Evolutionary conservation across 345 rosid genomes (phyloP).

Genomic region (Erodium maritimum): DNA sequence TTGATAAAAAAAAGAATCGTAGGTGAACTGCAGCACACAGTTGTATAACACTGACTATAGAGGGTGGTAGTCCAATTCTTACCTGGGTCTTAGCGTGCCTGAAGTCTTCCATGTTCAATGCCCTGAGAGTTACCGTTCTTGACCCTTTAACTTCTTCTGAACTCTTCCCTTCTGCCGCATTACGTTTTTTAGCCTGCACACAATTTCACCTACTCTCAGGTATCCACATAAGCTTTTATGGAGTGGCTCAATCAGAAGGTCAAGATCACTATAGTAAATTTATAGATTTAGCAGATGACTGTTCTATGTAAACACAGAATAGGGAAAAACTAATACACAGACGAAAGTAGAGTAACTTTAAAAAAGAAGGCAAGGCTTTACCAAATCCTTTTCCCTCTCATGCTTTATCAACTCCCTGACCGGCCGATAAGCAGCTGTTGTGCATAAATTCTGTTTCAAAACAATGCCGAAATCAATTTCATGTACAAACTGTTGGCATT

Average conservation of each 20-base stretch:
- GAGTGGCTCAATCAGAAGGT: neutral
- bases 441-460: slow-evolving; percentile 53
- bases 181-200: slow-evolving; percentile 47
- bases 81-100: slow-evolving; percentile 80
- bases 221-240: neutral
- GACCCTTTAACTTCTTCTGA: slow-evolving; percentile 29
- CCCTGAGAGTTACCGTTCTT: slow-evolving; percentile 53
- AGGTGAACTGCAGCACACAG: too few species aligned
- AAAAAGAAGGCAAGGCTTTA: slow-evolving; percentile 9
- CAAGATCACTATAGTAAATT: neutral
- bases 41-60: neutral
- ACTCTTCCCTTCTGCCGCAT: slow-evolving; percentile 11
- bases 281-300: too few species aligned
- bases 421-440: slow-evolving; percentile 85
- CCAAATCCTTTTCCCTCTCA: slow-evolving; percentile 63
- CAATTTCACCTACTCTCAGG: neutral
- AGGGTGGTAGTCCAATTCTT: neutral
- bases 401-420: slow-evolving; percentile 78
- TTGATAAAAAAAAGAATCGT: too few species aligned
- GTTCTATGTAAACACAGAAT: too few species aligned
- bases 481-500: neutral
- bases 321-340: neutral
- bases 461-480: neutral
- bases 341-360: neutral
- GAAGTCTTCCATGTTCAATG: slow-evolving; percentile 67